phyloP scores from a whole-genome alignment of 192 early-diverging fungal genomes.

The Linnemannia zychae region DNA sequence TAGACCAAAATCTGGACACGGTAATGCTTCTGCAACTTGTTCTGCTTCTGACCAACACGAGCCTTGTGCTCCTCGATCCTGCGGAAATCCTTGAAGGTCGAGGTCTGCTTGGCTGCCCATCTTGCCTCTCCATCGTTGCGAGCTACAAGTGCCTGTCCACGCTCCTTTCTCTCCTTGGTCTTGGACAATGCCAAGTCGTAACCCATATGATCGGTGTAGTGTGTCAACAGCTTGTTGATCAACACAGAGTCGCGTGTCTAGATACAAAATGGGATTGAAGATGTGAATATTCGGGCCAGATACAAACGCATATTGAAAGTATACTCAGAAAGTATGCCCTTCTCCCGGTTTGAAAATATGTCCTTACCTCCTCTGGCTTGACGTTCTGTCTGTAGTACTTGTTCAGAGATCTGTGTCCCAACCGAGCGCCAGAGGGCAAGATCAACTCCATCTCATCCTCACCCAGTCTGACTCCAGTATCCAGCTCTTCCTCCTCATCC shows the following conservation, averaged over 20 bases:
- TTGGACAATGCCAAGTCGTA: slow-evolving; percentile 58
- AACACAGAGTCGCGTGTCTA: slow-evolving; percentile 79
- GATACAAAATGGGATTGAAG: slow-evolving; percentile 11
- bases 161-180: slow-evolving; percentile 56
- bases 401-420: slow-evolving; percentile 86
- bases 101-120: slow-evolving; percentile 61
- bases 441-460: slow-evolving; percentile 90
- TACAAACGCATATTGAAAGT: background rate
- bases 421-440: slow-evolving; percentile 84
- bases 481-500: slow-evolving; percentile 55
- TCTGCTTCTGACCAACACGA: slow-evolving; percentile 78
- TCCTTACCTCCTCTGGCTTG: slow-evolving; percentile 69
- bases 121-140: slow-evolving; percentile 54
- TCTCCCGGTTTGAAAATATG: background rate
- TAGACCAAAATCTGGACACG: slow-evolving; percentile 80
- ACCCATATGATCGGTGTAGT: slow-evolving; percentile 69
- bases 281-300: background rate
- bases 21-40: slow-evolving; percentile 91
- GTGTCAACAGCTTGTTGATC: slow-evolving; percentile 82
- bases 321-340: background rate
- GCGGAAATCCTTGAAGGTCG: slow-evolving; percentile 72
- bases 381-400: slow-evolving; percentile 91
- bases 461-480: slow-evolving; percentile 61
- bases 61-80: slow-evolving; percentile 72
- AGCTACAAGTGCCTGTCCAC: slow-evolving; percentile 55